Percentiles rank a stretch among this genome's conserved stretches.
Conservation (phyloP, 345 rosid species). For the Citrus maxima region DNA sequence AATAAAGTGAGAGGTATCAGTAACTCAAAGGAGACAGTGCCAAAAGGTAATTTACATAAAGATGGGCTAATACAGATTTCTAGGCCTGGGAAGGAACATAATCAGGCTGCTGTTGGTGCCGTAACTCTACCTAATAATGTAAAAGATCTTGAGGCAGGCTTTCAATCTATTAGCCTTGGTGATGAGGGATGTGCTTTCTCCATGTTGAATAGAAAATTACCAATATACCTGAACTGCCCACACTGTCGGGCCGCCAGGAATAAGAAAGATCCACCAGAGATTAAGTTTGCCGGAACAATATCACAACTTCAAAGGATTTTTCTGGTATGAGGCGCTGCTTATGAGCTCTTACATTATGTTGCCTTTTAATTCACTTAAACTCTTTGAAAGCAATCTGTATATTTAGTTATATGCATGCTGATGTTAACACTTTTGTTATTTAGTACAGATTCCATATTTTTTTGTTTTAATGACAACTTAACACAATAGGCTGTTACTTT, state of each 20-base stretch:
- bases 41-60: slow-evolving; percentile 26
- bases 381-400: not conserved
- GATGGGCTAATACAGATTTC: slow-evolving; percentile 24
- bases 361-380: slow-evolving; percentile 7
- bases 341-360: not conserved
- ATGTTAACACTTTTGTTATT: slow-evolving; percentile 3
- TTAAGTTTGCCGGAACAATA: slow-evolving; percentile 58
- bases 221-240: slow-evolving; percentile 69
- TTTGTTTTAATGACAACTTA: not conserved
- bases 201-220: slow-evolving; percentile 65
- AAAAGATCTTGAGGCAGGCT: slow-evolving; percentile 33
- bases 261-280: slow-evolving; percentile 38
- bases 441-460: not conserved
- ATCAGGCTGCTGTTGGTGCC: slow-evolving; percentile 23
- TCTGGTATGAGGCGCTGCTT: slow-evolving; percentile 46
- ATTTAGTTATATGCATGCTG: not conserved
- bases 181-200: slow-evolving; percentile 47
- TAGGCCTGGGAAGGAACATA: slow-evolving; percentile 34
- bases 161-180: slow-evolving; percentile 42
- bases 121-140: slow-evolving; percentile 26
- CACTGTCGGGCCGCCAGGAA: slow-evolving; percentile 49
- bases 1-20: slow-evolving; percentile 45
- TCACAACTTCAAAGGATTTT: slow-evolving; percentile 84
- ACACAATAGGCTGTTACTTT: not conserved
- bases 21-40: slow-evolving; percentile 37